Base-by-base conservation (phyloP, 108 stramenopile species). In the Fragilariopsis cylindrus region DNA sequence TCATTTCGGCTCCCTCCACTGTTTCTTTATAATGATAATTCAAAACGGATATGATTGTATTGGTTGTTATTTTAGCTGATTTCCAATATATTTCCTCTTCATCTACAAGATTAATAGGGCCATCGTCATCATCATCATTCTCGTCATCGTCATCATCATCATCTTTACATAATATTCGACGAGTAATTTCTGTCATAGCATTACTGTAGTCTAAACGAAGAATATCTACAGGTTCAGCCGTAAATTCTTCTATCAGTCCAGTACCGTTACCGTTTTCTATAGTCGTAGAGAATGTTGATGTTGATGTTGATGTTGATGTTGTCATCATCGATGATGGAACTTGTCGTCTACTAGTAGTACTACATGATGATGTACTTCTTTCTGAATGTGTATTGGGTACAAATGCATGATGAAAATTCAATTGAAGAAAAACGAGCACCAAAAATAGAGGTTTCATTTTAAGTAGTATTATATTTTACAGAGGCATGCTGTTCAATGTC, bases 1-100 rank as follows among this genome's bases (percentile, higher is more conserved):
- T 84, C 46, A 71, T 81, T 43, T 73, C 74, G 48, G 90, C 87
- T 4, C 85, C 88, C 12, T 69, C 62, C 41, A 53, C 57, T 3
- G 78, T 69, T 57, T 60, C 46, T 7, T 69, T 79, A 47, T 60
- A 45, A 44, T 63, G 43, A 63, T 63, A n/a, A n/a, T 4, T 63
- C 43, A 63, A 2, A 3, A 63, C 43, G 15, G 62, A 63, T 4
- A 63, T n/a, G 40, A 63, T 43, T 5, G 45, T 63, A 12, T 63
- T 63, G 13, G 62, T 63, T 45, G 62, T 63, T n/a, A 63, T 16
- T n/a, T 45, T 41, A n/a, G 40, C 40, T 15, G 62, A 41, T 43
- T 30, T 30, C 30, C 30, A 30, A 30, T 30, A 30, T 2, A 30
- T 30, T 30, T 30, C 30, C 30, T 30, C 30, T 30, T 30, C 30